Conservation (phyloP, 495 filamentous ascomycete genomes). For the Apodospora peruviana region DNA sequence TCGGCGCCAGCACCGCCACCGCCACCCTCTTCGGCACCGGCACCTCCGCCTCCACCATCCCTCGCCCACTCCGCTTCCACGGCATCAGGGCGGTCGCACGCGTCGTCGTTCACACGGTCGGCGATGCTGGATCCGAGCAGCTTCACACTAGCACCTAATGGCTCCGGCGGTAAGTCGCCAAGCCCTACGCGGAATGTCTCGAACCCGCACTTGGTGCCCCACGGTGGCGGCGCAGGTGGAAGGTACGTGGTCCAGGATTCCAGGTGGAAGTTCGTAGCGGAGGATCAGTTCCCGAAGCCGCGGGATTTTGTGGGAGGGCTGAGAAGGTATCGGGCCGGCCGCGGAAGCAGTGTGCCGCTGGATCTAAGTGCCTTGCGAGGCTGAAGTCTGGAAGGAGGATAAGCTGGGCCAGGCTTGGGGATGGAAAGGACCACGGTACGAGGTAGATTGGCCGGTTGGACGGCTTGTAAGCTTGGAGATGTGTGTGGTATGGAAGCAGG, state of each 20-base stretch:
- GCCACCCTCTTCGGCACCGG: conserved; percentile 18
- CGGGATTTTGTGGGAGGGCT: conserved; percentile 65
- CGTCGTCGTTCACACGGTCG: conserved; percentile 39
- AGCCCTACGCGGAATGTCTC: conserved; percentile 34
- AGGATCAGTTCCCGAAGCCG: conserved; percentile 78
- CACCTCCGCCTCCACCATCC: conserved; percentile 17
- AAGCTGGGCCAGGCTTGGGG: too few relatives aligned
- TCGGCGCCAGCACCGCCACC: conserved; percentile 31
- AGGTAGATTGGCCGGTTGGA: background rate
- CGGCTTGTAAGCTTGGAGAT: too few relatives aligned
- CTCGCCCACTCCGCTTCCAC: conserved; percentile 28
- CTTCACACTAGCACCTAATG: conserved; percentile 63
- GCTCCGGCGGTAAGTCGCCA: conserved; percentile 34
- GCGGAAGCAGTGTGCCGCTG: conserved; percentile 89
- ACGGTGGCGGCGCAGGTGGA: conserved; percentile 33
- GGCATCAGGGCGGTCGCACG: conserved; percentile 25
- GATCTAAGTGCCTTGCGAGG: conserved; percentile 54
- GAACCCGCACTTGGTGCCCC: conserved; percentile 18
- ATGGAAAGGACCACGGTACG: conserved; percentile 4
- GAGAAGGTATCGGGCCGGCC: conserved; percentile 80
- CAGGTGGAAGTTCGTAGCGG: conserved; percentile 81
- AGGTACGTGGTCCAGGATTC: conserved; percentile 65
- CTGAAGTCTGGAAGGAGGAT: too few relatives aligned
- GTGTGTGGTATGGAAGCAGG: too few relatives aligned
- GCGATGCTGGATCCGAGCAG: conserved; percentile 63